phyloP scores from a whole-genome alignment of 1,284 basidiomycete species.

The Ustilago shanxiensis region DNA sequence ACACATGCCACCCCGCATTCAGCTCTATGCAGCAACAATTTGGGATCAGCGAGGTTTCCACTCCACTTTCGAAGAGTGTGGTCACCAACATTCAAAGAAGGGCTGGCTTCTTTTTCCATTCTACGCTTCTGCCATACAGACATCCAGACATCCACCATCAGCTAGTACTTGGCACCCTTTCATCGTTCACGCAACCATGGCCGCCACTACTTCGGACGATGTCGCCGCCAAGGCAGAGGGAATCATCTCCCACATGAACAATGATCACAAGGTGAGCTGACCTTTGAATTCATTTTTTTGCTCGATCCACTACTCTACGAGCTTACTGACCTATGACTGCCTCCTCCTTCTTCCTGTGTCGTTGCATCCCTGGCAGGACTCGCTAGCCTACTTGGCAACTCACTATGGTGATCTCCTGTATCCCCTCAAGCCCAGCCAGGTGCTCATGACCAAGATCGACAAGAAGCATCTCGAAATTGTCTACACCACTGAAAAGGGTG shows the following conservation, averaged over 20 bases:
- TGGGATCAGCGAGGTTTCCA: conserved; percentile 8
- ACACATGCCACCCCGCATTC: conserved; percentile 17
- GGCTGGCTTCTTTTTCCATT: too few relatives aligned
- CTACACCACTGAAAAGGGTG: conserved; percentile 30
- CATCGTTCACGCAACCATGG: background rate
- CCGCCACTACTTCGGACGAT: conserved; percentile 33
- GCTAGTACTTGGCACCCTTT: too few relatives aligned
- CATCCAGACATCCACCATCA: conserved; percentile 10
- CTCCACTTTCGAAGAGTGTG: background rate
- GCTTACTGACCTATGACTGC: background rate
- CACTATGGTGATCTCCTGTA: conserved; percentile 44
- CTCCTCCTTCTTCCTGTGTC: too few relatives aligned
- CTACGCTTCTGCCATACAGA: conserved; percentile 3
- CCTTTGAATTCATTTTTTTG: background rate
- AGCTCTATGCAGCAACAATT: background rate
- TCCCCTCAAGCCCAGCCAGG: conserved; percentile 40
- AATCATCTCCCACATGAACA: conserved; percentile 55
- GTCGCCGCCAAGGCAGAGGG: conserved; percentile 46
- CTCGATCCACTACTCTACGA: background rate
- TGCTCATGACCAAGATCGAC: conserved; percentile 52
- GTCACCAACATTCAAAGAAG: background rate
- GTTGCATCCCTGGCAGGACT: conserved; percentile 38
- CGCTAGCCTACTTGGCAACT: conserved; percentile 49
- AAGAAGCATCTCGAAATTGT: conserved; percentile 47
- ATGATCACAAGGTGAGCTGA: conserved; percentile 46